A percentile compares a stretch with the other conserved stretches of the same genome.
Conservation (phyloP, 345 rosid species). For the Hibiscus tridactylites region DNA sequence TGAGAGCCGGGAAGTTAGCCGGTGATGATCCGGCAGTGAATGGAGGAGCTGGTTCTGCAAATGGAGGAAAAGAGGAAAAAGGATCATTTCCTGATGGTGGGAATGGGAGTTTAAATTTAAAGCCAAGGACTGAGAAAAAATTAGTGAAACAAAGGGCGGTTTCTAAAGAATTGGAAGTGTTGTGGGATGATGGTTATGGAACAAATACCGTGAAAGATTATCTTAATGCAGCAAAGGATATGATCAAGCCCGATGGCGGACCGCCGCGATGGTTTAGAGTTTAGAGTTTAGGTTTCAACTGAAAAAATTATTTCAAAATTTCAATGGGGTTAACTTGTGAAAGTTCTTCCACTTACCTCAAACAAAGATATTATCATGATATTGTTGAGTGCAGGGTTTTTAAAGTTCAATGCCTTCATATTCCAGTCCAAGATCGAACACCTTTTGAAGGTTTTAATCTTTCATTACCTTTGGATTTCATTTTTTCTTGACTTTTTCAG, state of each 20-base stretch:
- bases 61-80: constrained; percentile 22
- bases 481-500: background rate
- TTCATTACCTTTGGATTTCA: background rate
- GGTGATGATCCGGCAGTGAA: constrained; percentile 31
- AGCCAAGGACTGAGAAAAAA: constrained; percentile 22
- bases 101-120: constrained; percentile 20
- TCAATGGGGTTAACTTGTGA: background rate
- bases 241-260: constrained; percentile 61
- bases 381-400: background rate
- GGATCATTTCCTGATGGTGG: constrained; percentile 13
- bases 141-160: constrained; percentile 18
- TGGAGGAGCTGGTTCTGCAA: constrained; percentile 36
- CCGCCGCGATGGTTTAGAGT: constrained; percentile 90
- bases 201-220: constrained; percentile 51
- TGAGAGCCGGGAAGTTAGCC: constrained; percentile 33
- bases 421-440: background rate
- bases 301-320: too few relatives aligned
- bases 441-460: background rate
- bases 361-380: background rate
- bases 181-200: constrained; percentile 95
- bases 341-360: background rate
- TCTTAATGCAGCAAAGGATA: constrained; percentile 43
- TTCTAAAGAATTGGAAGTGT: constrained; percentile 34
- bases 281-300: too few relatives aligned
- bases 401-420: background rate